Evolutionary conservation across 1,139 yeast species (phyloP), one percentile per base, ranked within the genome.

Genomic region (Hyphopichia khmerensis): DNA sequence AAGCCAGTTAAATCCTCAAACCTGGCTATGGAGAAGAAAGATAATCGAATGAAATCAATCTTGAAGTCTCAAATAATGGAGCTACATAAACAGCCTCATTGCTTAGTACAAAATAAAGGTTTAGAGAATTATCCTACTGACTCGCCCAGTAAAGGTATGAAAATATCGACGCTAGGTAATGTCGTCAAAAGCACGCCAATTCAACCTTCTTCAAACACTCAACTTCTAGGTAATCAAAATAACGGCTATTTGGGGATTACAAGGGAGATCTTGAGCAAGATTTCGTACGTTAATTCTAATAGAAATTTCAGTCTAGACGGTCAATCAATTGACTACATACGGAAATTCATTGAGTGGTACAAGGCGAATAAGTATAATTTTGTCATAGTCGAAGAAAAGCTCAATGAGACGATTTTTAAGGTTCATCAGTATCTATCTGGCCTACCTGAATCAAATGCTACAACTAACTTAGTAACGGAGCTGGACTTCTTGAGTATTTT

Each of bases 331-430:
- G 3, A 18, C 14, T 33, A 23, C 26, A 17, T 42, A 3, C 40
- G 35, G 15, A 37, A 33, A 5, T 56, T 55, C 38, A 32, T 59
- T 1, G 48, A 50, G 3, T 58, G 64, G 64, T 59, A 60, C 46
- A 57, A 49, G 23, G 35, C 45, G 3, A 51, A 54, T 35, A 51
- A 58, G 23, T 62, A 51, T 40, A 49, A 55, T 21, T 61, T 59
- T 35, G 37, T 24, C 8, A 14, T 15, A 16, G 27, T 23, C 2
- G 4, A 26, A 6, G 4, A 11, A 5, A 21, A 21, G 16, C 3
- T 21, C 18, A n/a, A 33, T 8, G 26, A 13, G 4, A 4, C 19
- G 8, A 16, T 19, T 3, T 4, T 33, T 33, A 33, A 33, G n/a
- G 27, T n/a, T 13, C 26, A 33, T 14, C 16, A 33, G 16, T 27